Conservation (phyloP, 495 filamentous ascomycete genomes). For the Lepraria neglecta region DNA sequence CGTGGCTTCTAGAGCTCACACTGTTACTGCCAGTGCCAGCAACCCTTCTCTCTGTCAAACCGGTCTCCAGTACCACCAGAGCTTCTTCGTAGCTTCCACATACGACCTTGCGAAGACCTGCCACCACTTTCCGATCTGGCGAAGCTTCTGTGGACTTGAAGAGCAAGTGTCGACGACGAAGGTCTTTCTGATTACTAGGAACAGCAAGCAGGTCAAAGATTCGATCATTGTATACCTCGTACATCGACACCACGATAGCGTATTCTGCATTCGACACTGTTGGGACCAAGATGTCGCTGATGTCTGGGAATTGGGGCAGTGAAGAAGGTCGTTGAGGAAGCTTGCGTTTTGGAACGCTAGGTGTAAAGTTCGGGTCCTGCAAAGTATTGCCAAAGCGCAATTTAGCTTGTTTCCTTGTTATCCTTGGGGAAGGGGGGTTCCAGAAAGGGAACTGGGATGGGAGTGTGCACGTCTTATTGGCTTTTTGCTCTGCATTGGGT, state of each 20-base stretch:
- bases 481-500: constrained; percentile 14
- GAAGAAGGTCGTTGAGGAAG: constrained; percentile 55
- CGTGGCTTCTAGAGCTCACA: constrained; percentile 83
- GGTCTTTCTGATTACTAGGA: constrained; percentile 53
- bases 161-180: constrained; percentile 63
- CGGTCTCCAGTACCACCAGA: constrained; percentile 83
- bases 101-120: constrained; percentile 83
- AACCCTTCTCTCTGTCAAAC: constrained; percentile 77
- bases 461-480: constrained; percentile 3
- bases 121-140: constrained; percentile 82
- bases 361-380: constrained; percentile 48
- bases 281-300: constrained; percentile 60
- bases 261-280: constrained; percentile 73
- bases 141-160: constrained; percentile 85
- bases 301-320: constrained; percentile 66
- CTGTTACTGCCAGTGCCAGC: constrained; percentile 87
- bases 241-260: constrained; percentile 89
- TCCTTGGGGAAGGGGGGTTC: constrained; percentile 17
- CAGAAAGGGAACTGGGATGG: constrained; percentile 15
- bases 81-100: constrained; percentile 83
- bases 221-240: constrained; percentile 97
- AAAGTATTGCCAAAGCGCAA: constrained; percentile 28
- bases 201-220: constrained; percentile 86
- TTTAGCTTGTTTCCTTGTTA: constrained; percentile 36
- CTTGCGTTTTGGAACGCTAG: constrained; percentile 51